Base-by-base conservation (phyloP, 75 land plant genomes). In the Pseudotsuga menziesii region DNA sequence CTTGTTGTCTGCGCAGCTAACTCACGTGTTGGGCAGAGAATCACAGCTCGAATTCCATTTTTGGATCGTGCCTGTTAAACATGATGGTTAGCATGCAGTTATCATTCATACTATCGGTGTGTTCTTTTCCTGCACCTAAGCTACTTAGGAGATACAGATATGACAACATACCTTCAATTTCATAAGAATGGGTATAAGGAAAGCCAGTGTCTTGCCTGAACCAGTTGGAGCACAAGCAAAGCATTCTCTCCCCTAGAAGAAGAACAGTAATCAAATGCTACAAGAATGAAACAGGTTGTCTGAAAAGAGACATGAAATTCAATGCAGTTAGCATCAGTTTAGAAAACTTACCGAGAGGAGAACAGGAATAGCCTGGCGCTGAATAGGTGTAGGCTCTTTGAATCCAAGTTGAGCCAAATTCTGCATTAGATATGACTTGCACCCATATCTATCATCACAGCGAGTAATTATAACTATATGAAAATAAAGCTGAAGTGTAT, bases 181-280 rank as follows among this genome's bases (percentile, higher is more conserved):
- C 88, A 92, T 92, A 54, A 97, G 89, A 58, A 94, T 92, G 20
- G 98, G 99, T 44, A 89, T 89, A 13, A 92, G 74, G 82, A 97
- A 97, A 9, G 95, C 95, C 75, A 97, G 86, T 19, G 99, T 94
- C 84, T 97, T 97, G 4, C 99, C 98, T 69, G 98, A 97, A 55
- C 99, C 98, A 75, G 98, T 97, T 58, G 97, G 99, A 73, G 99
- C 98, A 87, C 95, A 92, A 32, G 97, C 98, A 88, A 97, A 94
- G 80, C 95, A 97, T 75, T 97, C 98, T n/a, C 95, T 81, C 44
- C 87, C 90, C 98, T 92, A 79, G 13, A n/a, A 59, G 56, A 36
- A 36, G 39, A 36, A 36, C 3, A 36, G 39, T 1, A 36, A 36
- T 36, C n/a, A n/a, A n/a, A n/a, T n/a, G n/a, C n/a, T n/a, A n/a